Evolutionary conservation across 257 asterid species (phyloP).

Genomic region (Cordia subcordata): DNA sequence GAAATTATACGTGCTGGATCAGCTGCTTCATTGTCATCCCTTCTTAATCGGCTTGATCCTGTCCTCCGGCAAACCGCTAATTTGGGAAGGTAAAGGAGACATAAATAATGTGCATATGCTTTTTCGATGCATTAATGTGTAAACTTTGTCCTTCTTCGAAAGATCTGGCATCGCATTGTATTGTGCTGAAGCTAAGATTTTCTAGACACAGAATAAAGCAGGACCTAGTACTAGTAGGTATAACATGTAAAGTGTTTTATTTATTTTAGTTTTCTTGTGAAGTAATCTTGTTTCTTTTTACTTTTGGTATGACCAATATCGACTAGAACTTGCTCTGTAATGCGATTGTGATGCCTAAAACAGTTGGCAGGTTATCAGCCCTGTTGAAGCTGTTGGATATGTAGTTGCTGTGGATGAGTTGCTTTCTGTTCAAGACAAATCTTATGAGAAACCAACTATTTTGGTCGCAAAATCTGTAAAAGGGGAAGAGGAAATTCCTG

Average conservation of each 20-base stretch:
- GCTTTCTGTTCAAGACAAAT: conserved; percentile 79
- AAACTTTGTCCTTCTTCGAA: not conserved
- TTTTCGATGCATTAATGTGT: conserved; percentile 8
- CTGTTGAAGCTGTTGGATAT: conserved; percentile 91
- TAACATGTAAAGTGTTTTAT: not conserved
- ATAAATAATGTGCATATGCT: not conserved
- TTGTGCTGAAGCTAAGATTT: not conserved
- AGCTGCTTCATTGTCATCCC: conserved; percentile 93
- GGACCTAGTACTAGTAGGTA: not conserved
- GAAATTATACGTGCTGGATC: conserved; percentile 97
- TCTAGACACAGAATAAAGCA: not conserved
- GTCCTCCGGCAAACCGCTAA: conserved; percentile 87
- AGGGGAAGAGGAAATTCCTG: conserved; percentile 99
- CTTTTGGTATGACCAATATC: too few species aligned
- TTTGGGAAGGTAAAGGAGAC: conserved; percentile 71
- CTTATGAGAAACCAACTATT: conserved; percentile 76
- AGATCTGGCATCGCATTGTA: not conserved
- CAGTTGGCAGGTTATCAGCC: conserved; percentile 99
- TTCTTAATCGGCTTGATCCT: conserved; percentile 94
- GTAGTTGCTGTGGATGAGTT: conserved; percentile 86
- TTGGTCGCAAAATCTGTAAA: conserved; percentile 88
- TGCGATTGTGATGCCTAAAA: conserved; percentile 13
- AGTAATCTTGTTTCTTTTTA: not conserved
- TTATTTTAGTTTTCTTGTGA: not conserved
- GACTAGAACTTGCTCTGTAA: too few species aligned